A percentile compares a stretch with the other conserved stretches of the same genome.
Conservation (phyloP, 805 yeast genomes). For the Pichia rugopelliculosa region DNA sequence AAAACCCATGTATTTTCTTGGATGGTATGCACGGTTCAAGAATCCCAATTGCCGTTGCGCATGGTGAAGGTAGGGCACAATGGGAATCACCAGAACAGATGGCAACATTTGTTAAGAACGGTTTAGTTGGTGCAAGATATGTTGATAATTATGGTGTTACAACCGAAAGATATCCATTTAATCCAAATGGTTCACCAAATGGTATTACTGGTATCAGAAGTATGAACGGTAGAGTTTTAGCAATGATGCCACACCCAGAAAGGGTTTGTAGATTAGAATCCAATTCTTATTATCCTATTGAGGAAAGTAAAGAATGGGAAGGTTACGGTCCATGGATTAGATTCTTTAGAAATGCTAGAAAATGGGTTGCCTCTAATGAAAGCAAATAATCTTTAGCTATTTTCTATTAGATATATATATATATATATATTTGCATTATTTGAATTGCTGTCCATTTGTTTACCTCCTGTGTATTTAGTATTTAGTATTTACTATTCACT, state of each 20-base stretch:
- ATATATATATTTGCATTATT: neutral
- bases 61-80: slow-evolving; percentile 93
- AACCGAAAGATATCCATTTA: slow-evolving; percentile 81
- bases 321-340: slow-evolving; percentile 94
- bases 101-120: slow-evolving; percentile 41
- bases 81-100: slow-evolving; percentile 44
- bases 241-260: slow-evolving; percentile 99
- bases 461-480: neutral
- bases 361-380: slow-evolving; percentile 58
- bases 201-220: slow-evolving; percentile 91
- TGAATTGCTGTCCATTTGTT: neutral
- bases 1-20: slow-evolving; percentile 59
- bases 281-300: slow-evolving; percentile 81
- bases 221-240: slow-evolving; percentile 90
- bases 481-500: too few relatives aligned
- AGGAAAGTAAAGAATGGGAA: slow-evolving; percentile 57
- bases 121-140: slow-evolving; percentile 63
- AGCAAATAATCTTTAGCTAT: neutral
- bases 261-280: slow-evolving; percentile 83
- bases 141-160: slow-evolving; percentile 86
- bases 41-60: slow-evolving; percentile 96
- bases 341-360: slow-evolving; percentile 85
- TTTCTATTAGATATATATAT: neutral
- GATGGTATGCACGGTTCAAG: slow-evolving; percentile 89
- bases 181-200: slow-evolving; percentile 92